Percentiles rank a stretch among this genome's conserved stretches.
phyloP scores from a whole-genome alignment of 202 grass and related monocot species.

The Hordeum pubiflorum region DNA sequence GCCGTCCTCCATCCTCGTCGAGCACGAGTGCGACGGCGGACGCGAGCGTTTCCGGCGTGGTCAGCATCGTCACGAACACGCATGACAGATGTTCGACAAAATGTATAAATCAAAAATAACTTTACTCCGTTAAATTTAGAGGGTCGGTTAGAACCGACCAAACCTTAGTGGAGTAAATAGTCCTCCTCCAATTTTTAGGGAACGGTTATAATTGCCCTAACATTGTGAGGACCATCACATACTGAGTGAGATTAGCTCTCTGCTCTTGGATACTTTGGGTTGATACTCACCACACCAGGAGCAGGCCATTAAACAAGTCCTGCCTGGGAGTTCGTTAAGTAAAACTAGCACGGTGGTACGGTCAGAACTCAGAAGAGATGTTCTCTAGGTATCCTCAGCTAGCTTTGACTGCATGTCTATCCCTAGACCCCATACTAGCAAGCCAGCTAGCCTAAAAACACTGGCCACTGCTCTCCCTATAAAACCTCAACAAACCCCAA shows the following conservation, averaged over 20 bases:
- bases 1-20: too few species aligned
- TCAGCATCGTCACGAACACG: too few species aligned
- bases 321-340: conserved; percentile 41
- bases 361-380: conserved; percentile 30
- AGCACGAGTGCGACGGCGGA: too few species aligned
- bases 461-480: conserved; percentile 17
- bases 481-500: conserved; percentile 11
- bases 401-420: conserved; percentile 37
- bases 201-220: too few species aligned
- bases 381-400: conserved; percentile 15
- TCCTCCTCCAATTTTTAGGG: too few species aligned
- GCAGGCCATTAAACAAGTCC: conserved; percentile 19
- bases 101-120: too few species aligned
- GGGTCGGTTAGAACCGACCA: too few species aligned
- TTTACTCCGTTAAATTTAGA: too few species aligned
- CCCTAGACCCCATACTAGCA: not conserved
- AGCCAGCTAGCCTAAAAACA: not conserved
- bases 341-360: conserved; percentile 26
- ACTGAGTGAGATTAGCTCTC: not conserved
- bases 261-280: conserved; percentile 15
- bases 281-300: conserved; percentile 14
- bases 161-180: too few species aligned
- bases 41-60: too few species aligned
- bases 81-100: too few species aligned
- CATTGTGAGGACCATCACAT: not conserved